phyloP scores from a whole-genome alignment of 345 rosid species.

The Ailanthus altissimus region DNA sequence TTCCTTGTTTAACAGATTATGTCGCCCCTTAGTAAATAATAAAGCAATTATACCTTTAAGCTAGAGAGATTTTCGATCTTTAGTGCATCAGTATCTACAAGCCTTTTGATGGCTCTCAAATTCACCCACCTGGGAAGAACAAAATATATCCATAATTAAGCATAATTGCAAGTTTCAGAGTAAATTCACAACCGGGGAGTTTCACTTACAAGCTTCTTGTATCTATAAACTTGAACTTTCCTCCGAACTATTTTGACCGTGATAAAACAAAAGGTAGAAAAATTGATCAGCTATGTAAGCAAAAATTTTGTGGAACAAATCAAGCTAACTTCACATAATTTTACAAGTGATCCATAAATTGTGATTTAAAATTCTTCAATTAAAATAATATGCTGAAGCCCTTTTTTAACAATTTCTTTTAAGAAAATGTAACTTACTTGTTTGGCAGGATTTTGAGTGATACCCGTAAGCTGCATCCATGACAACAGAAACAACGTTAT shows the following conservation, averaged over 20 bases:
- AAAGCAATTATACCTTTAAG: constrained; percentile 35
- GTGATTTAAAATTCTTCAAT: not conserved
- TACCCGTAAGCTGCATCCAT: constrained; percentile 45
- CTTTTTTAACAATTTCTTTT: not conserved
- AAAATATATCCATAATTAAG: constrained; percentile 9
- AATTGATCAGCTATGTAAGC: constrained; percentile 18
- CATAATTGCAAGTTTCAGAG: not conserved
- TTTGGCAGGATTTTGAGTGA: constrained; percentile 28
- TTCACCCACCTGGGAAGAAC: constrained; percentile 51
- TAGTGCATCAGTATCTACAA: constrained; percentile 42
- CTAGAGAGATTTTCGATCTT: constrained; percentile 29
- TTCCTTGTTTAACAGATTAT: constrained; percentile 1
- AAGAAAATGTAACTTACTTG: constrained; percentile 36
- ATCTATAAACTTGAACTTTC: constrained; percentile 49
- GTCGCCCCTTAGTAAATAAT: not conserved
- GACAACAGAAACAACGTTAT: constrained; percentile 20
- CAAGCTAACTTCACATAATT: not conserved
- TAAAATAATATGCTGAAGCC: not conserved
- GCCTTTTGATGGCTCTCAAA: constrained; percentile 51
- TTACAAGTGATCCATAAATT: not conserved
- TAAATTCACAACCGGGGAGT: not conserved
- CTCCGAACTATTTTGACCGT: constrained; percentile 33
- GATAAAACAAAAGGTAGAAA: constrained; percentile 21
- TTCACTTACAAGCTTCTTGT: constrained; percentile 57
- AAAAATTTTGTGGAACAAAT: not conserved